phyloP scores from a whole-genome alignment of 1,284 basidiomycete genomes.

The Naganishia albida region DNA sequence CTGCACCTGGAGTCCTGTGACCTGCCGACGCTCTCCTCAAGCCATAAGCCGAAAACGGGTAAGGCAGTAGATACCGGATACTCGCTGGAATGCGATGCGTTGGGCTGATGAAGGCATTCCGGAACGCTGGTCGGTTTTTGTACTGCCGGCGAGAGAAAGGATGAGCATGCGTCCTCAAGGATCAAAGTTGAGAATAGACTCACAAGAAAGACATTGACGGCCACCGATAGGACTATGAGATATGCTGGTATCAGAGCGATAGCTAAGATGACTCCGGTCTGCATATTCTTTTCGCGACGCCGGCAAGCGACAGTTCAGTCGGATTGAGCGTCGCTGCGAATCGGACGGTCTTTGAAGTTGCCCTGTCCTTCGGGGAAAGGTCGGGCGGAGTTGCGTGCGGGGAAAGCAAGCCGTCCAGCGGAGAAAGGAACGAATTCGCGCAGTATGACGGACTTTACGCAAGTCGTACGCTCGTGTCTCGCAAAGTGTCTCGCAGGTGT shows the following conservation, averaged over 20 bases:
- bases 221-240: conserved; percentile 14
- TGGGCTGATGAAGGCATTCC: conserved; percentile 16
- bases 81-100: conserved; percentile 19
- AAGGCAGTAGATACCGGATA: conserved; percentile 20
- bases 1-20: neutral
- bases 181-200: neutral
- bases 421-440: too few relatives aligned
- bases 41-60: conserved; percentile 24
- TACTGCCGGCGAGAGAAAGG: neutral
- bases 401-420: too few relatives aligned
- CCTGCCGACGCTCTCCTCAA: neutral
- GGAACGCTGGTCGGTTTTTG: conserved; percentile 11
- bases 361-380: too few relatives aligned
- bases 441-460: too few relatives aligned
- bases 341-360: too few relatives aligned
- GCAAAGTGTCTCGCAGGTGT: neutral
- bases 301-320: too few relatives aligned
- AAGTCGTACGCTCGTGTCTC: neutral
- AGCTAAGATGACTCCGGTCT: conserved; percentile 21
- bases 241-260: conserved; percentile 28
- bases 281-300: neutral
- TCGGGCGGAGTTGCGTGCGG: too few relatives aligned
- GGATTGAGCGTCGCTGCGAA: too few relatives aligned
- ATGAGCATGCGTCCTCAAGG: neutral
- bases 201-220: conserved; percentile 15